A percentile compares a stretch with the other conserved stretches of the same genome.
These are phyloP conservation scores for Spiraea crenata DNA, from an alignment of 331 rosid genomes.

Conservation along the genomic window DNA sequence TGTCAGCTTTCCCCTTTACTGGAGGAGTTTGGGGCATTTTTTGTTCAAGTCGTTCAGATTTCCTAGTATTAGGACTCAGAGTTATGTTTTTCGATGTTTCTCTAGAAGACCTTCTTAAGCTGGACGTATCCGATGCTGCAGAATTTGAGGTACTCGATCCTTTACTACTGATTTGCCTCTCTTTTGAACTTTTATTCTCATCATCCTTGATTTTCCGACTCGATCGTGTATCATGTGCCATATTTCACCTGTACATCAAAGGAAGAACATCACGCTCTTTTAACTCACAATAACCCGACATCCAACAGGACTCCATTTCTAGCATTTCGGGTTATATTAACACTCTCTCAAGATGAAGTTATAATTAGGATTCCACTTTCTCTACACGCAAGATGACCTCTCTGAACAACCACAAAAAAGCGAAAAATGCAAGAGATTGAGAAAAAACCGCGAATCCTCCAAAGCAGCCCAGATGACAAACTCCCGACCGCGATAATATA, in stretches of 20 bases:
- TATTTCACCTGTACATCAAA: conserved; percentile 30
- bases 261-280: not conserved
- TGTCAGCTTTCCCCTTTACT: conserved; percentile 37
- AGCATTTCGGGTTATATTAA: not conserved
- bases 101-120: conserved; percentile 59
- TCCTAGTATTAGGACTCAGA: conserved; percentile 36
- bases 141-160: conserved; percentile 31
- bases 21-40: conserved; percentile 25
- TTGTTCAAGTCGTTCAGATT: conserved; percentile 52
- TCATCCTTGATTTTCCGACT: conserved; percentile 47
- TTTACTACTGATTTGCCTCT: conserved; percentile 37
- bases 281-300: not conserved
- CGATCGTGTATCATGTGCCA: conserved; percentile 58
- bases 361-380: too few relatives aligned
- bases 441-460: too few relatives aligned
- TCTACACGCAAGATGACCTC: too few relatives aligned
- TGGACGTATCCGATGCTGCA: conserved; percentile 36
- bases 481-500: too few relatives aligned
- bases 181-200: conserved; percentile 34
- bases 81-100: conserved; percentile 35
- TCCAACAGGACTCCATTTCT: not conserved
- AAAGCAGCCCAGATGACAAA: too few relatives aligned
- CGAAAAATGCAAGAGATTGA: too few relatives aligned
- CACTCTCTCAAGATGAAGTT: not conserved
- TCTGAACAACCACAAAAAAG: too few relatives aligned